phyloP scores from a whole-genome alignment of 2,329 filamentous ascomycete genomes.

The Phyllosticta capitalensis region DNA sequence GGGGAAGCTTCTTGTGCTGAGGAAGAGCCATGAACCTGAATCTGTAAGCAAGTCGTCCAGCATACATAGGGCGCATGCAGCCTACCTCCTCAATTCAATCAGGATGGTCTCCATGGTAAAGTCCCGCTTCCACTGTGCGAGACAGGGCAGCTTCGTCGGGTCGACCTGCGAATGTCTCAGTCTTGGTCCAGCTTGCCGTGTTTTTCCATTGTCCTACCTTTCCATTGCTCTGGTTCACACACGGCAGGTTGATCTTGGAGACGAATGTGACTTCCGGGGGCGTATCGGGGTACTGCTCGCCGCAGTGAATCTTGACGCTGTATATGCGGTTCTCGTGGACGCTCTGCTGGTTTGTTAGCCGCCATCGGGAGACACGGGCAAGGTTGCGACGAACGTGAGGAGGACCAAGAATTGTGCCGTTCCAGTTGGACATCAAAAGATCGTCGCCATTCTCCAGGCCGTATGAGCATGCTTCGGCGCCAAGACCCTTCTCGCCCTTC shows the following conservation, averaged over 20 bases:
- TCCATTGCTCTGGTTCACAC: conserved; percentile 72
- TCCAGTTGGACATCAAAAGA: conserved; percentile 96
- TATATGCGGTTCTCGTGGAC: conserved; percentile 99
- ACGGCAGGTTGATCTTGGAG: conserved; percentile 92
- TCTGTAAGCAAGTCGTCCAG: conserved; percentile 13
- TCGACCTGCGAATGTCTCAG: conserved; percentile 55
- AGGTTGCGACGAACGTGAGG: conserved; percentile 63
- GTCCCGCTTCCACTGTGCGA: conserved; percentile 83
- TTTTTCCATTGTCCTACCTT: conserved; percentile 40
- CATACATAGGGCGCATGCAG: not conserved
- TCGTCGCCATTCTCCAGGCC: conserved; percentile 91
- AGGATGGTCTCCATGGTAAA: conserved; percentile 93
- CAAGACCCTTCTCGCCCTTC: conserved; percentile 96
- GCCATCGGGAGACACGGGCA: not conserved
- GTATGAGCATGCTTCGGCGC: conserved; percentile 97
- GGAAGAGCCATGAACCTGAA: conserved; percentile 84
- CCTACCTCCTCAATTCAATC: conserved; percentile 71
- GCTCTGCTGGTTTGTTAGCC: conserved; percentile 46
- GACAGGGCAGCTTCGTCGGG: conserved; percentile 69
- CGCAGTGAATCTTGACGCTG: conserved; percentile 94
- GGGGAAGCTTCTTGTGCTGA: conserved; percentile 87
- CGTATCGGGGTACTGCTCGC: conserved; percentile 74
- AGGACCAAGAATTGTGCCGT: conserved; percentile 91
- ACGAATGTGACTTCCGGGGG: conserved; percentile 88
- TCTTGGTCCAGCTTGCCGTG: not conserved